Conservation (phyloP, 148 eudicot genomes). For the Chenopodium quinoa region DNA sequence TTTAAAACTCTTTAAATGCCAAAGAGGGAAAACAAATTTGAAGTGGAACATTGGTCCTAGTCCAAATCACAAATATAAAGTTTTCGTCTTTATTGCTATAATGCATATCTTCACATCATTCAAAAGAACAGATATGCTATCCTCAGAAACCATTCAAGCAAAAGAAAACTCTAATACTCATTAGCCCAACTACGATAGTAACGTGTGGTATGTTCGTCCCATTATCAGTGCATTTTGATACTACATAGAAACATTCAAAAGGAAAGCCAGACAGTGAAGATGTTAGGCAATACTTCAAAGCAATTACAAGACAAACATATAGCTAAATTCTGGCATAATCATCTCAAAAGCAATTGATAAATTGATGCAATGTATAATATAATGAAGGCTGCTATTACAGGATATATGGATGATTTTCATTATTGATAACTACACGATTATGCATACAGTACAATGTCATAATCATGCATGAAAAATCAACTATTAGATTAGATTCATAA, state of each 20-base stretch:
- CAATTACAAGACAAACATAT: not conserved
- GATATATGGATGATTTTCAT: not conserved
- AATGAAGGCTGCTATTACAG: not conserved
- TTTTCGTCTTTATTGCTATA: not conserved
- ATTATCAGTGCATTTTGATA: not conserved
- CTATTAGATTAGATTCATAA: too few species aligned
- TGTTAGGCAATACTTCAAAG: not conserved
- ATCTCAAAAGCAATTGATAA: not conserved
- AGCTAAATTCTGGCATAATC: not conserved
- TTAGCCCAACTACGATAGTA: not conserved
- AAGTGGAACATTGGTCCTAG: not conserved
- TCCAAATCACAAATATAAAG: not conserved
- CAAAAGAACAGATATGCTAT: not conserved
- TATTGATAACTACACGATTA: too few species aligned
- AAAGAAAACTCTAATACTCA: not conserved
- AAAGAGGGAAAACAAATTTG: not conserved
- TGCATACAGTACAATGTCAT: not conserved
- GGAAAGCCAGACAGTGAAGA: not conserved
- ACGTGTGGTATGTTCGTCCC: not conserved
- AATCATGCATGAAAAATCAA: not conserved
- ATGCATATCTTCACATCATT: not conserved
- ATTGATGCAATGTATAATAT: not conserved
- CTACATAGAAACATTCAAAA: not conserved
- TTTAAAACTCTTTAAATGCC: not conserved
- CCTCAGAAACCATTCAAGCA: not conserved